Percentiles rank a stretch among this genome's conserved stretches.
These are phyloP conservation scores for Tulasnella sp. DNA, from an alignment of 768 basidiomycete genomes.

Conservation along the genomic window DNA sequence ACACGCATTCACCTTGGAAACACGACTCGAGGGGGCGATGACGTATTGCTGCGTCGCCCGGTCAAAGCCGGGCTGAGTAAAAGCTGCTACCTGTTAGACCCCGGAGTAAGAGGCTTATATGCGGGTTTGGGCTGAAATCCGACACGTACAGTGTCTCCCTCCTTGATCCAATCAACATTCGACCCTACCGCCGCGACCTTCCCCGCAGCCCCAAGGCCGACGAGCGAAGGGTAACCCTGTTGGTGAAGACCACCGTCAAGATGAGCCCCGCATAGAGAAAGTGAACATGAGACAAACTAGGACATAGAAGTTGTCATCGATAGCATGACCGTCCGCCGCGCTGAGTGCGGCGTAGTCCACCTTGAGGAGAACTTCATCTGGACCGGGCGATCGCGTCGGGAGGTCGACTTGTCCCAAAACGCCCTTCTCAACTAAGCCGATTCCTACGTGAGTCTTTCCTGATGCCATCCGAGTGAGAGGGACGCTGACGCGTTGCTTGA, in stretches of 20 bases:
- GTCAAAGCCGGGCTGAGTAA: conserved; percentile 32
- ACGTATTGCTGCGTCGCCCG: conserved; percentile 43
- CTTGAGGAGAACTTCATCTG: conserved; percentile 42
- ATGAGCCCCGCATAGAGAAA: not conserved
- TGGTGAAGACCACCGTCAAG: not conserved
- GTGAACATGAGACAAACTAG: not conserved
- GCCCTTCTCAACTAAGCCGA: conserved; percentile 41
- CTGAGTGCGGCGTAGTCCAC: conserved; percentile 43
- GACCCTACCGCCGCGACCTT: conserved; percentile 40
- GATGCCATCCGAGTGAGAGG: not conserved
- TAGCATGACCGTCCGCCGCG: conserved; percentile 42
- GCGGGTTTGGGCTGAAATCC: not conserved
- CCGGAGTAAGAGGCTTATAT: conserved; percentile 17
- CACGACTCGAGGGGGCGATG: conserved; percentile 34
- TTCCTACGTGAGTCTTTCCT: conserved; percentile 40
- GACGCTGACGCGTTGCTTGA: not conserved
- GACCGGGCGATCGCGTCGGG: conserved; percentile 37
- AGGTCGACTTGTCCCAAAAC: conserved; percentile 40
- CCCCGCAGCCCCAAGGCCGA: conserved; percentile 43
- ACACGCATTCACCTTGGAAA: conserved; percentile 40
- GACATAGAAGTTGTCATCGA: conserved; percentile 38
- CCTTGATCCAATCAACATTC: conserved; percentile 37
- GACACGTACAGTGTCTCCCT: conserved; percentile 42
- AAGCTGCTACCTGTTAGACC: conserved; percentile 35
- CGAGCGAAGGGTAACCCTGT: conserved; percentile 37